Percentiles rank a stretch among this genome's conserved stretches.
These are phyloP conservation scores for Coemansia sp. DNA, from an alignment of 192 early-diverging fungal genomes.

Conservation along the genomic window DNA sequence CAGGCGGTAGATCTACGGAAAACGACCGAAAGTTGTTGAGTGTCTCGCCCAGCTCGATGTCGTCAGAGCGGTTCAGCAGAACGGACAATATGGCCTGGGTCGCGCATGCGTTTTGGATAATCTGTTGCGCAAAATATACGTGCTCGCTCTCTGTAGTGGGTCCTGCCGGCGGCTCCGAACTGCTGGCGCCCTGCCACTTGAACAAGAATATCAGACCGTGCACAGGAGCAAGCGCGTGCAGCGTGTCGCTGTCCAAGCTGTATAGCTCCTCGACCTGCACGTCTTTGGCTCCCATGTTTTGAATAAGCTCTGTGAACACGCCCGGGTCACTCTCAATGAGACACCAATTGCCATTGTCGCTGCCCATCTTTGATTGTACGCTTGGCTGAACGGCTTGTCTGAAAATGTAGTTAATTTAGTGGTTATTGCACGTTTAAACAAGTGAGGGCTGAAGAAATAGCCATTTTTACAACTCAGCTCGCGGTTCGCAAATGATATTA, in stretches of 20 bases:
- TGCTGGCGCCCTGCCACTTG: conserved; percentile 59
- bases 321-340: conserved; percentile 86
- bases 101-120: conserved; percentile 82
- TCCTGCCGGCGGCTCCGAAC: conserved; percentile 8
- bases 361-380: conserved; percentile 22
- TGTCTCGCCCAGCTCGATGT: conserved; percentile 69
- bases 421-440: too few relatives aligned
- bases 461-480: too few relatives aligned
- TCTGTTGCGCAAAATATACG: conserved; percentile 74
- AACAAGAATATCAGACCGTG: conserved; percentile 84
- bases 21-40: conserved; percentile 67
- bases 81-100: conserved; percentile 82
- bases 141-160: conserved; percentile 32
- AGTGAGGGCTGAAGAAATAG: too few relatives aligned
- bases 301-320: conserved; percentile 82
- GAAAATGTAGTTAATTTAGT: too few relatives aligned
- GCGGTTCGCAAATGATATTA: too few relatives aligned
- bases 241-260: conserved; percentile 62
- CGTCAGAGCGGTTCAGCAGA: conserved; percentile 57
- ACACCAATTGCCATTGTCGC: conserved; percentile 73
- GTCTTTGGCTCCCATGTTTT: conserved; percentile 66
- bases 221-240: conserved; percentile 66
- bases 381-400: too few relatives aligned
- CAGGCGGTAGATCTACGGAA: conserved; percentile 66
- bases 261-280: conserved; percentile 79